phyloP scores from a whole-genome alignment of 2,329 filamentous ascomycete species.

The Claviceps fusiformis region DNA sequence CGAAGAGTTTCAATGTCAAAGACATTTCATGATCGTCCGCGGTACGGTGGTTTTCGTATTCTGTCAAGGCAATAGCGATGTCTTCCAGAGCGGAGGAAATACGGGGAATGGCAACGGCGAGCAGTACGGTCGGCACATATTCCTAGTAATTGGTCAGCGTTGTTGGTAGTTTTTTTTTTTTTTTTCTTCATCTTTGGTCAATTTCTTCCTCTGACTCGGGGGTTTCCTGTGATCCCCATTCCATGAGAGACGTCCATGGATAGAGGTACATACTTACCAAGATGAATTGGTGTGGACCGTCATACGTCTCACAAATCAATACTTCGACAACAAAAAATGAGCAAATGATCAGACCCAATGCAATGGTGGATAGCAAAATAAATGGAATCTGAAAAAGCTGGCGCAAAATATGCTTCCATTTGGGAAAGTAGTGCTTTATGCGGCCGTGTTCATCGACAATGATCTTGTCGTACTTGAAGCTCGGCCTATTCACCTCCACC shows the following conservation, averaged over 20 bases:
- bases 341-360: slow-evolving; percentile 53
- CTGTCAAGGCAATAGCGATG: slow-evolving; percentile 48
- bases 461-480: slow-evolving; percentile 51
- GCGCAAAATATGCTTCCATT: slow-evolving; percentile 47
- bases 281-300: slow-evolving; percentile 52
- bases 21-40: slow-evolving; percentile 54
- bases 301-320: slow-evolving; percentile 61
- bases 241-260: too few species aligned
- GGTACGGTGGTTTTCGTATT: slow-evolving; percentile 66
- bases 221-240: not conserved
- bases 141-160: slow-evolving; percentile 29
- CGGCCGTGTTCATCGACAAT: slow-evolving; percentile 51
- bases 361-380: slow-evolving; percentile 40
- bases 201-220: not conserved
- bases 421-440: slow-evolving; percentile 46
- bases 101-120: slow-evolving; percentile 53
- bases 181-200: not conserved
- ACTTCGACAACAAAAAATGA: slow-evolving; percentile 61
- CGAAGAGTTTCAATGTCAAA: slow-evolving; percentile 60
- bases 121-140: slow-evolving; percentile 57
- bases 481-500: slow-evolving; percentile 50
- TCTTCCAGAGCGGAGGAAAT: slow-evolving; percentile 49
- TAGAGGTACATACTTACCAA: slow-evolving; percentile 31
- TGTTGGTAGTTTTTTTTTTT: too few species aligned
- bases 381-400: slow-evolving; percentile 61